Evolutionary conservation across 768 basidiomycete species (phyloP).

Genomic region (Russula earlei): DNA sequence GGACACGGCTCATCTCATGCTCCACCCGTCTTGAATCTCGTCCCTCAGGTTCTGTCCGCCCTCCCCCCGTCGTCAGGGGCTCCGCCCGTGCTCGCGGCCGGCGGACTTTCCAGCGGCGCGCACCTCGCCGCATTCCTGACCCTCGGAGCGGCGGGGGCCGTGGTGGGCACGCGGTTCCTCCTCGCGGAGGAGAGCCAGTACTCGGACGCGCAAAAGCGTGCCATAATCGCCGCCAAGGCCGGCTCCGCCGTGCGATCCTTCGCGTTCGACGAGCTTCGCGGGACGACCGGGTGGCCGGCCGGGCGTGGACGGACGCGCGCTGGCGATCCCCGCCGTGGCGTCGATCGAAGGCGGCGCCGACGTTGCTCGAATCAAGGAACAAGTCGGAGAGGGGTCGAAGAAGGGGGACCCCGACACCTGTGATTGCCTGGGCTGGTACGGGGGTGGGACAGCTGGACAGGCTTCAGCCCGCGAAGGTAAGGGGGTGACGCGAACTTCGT

Average conservation of each 20-base stretch:
- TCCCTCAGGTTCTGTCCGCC: slow-evolving; percentile 43
- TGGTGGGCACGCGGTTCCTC: slow-evolving; percentile 69
- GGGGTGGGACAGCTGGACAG: slow-evolving; percentile 26
- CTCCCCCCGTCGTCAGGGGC: slow-evolving; percentile 31
- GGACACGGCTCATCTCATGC: slow-evolving; percentile 59
- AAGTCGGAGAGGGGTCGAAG: slow-evolving; percentile 21
- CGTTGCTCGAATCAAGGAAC: slow-evolving; percentile 8
- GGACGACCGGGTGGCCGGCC: slow-evolving; percentile 27
- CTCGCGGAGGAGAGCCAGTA: slow-evolving; percentile 51
- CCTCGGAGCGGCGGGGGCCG: slow-evolving; percentile 59
- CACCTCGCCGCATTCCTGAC: slow-evolving; percentile 58
- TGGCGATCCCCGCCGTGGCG: slow-evolving; percentile 30
- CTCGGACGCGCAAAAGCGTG: slow-evolving; percentile 27
- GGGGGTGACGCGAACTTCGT: neutral
- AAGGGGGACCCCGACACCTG: slow-evolving; percentile 23
- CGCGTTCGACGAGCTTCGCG: slow-evolving; percentile 28
- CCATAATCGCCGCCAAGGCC: slow-evolving; percentile 24
- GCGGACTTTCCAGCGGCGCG: slow-evolving; percentile 55
- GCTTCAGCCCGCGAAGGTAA: slow-evolving; percentile 25
- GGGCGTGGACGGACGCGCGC: slow-evolving; percentile 34
- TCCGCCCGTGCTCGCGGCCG: slow-evolving; percentile 61
- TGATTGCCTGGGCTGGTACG: slow-evolving; percentile 30
- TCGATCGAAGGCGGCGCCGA: slow-evolving; percentile 9
- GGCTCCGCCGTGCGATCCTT: slow-evolving; percentile 26
- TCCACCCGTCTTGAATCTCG: slow-evolving; percentile 49